Base-by-base conservation (phyloP, 2,329 filamentous ascomycete species). In the Saccharata proteae region DNA sequence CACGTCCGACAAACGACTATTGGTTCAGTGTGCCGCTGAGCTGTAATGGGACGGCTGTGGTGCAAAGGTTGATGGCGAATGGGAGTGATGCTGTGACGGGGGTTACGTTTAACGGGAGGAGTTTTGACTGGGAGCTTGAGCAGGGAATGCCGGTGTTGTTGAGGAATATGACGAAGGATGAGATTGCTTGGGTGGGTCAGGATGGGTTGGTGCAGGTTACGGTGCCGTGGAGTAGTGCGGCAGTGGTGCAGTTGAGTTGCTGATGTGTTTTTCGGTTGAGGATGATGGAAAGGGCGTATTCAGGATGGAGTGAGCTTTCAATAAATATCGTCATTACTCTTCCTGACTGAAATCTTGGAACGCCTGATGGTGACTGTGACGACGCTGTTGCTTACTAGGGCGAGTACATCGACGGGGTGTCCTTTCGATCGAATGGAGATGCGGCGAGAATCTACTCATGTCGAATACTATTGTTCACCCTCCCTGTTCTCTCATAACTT, bases 71-170 rank as follows among this genome's bases (percentile, higher is more conserved):
- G 18, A 46, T 58, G 29, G 73, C 74, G 2, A 76, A 75, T 47
- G 74, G 74, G 0, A 76, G 69, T 39, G 71, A 78, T 51, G 72
- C 74, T 6, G 64, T 75, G 14, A 67, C 66, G 1, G 73, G 72
- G 0, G 65, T 77, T 25, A 68, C 69, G 1, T 77, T 65, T 55
- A 69, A 77, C 47, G 73, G 71, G 2, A 62, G 57, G 45, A 77
- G 68, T 39, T 79, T 73, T 40, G 71, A 77, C 42, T 66, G 65
- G 36, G 72, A 77, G 48, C 50, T 77, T 29, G 59, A 66, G 8
- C 41, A 56, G 4, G 74, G 72, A 0, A 53, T 47, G 45, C 69
- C 72, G 3, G 67, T 73, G 19, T 46, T 60, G 34, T 40, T 76
- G 48, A 35, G 38, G 1, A 77, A 78, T 44, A 61, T 73, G 10